These are phyloP conservation scores for Telfairia occidentalis DNA, from an alignment of 331 rosid species.

Conservation along the genomic window DNA sequence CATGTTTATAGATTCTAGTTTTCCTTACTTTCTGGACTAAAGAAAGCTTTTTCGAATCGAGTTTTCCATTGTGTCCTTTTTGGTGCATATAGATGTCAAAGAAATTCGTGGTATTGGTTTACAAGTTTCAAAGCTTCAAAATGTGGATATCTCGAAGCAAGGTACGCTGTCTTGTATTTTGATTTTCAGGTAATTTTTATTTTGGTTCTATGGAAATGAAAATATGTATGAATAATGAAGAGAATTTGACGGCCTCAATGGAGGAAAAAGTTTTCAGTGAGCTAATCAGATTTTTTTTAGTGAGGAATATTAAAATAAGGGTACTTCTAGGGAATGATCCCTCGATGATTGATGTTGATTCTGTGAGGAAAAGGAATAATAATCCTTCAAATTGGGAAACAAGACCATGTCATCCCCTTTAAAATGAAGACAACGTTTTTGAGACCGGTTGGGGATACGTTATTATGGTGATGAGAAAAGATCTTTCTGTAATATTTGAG, in stretches of 20 bases:
- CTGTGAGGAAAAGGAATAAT: neutral
- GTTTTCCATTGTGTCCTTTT: neutral
- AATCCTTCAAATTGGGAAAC: neutral
- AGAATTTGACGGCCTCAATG: neutral
- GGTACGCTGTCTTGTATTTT: slow-evolving; percentile 29
- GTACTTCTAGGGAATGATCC: neutral
- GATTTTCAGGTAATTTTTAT: neutral
- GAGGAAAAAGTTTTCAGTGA: neutral
- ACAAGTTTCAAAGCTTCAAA: slow-evolving; percentile 88
- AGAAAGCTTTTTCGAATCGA: neutral
- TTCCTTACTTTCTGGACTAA: neutral
- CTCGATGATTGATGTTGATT: neutral
- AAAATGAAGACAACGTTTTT: neutral
- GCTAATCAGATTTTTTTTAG: neutral
- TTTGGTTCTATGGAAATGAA: neutral
- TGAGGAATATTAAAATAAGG: neutral
- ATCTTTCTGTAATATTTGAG: neutral
- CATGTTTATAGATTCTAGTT: neutral
- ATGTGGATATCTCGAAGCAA: slow-evolving; percentile 48
- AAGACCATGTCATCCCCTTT: neutral
- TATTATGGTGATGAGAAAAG: neutral
- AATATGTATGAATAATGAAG: neutral
- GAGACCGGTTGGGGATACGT: neutral
- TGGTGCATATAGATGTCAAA: slow-evolving; percentile 47
- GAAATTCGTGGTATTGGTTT: slow-evolving; percentile 93